Base-by-base conservation (phyloP, 2,329 filamentous ascomycete genomes). In the Fusarium sp. region DNA sequence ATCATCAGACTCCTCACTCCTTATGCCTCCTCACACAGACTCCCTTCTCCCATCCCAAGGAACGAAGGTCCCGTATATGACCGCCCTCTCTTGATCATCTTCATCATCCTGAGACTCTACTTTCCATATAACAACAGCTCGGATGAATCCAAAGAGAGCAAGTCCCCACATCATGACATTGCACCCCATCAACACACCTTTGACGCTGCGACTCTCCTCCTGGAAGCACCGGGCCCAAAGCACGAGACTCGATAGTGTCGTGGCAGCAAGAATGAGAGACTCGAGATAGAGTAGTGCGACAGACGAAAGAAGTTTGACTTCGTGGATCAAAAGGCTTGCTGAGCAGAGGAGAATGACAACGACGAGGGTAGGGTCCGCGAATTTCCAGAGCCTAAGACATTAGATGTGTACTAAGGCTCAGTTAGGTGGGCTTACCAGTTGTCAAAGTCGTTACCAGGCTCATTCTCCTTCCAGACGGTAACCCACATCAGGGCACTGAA, bases 71-170 rank as follows among this genome's bases (percentile, higher is more conserved):
- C 76, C 76, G 33, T 78, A 78, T 36, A 69, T 48, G 22, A 69
- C 31, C 13, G 48, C 55, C 41, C 65, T 69, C 57, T 61, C 31
- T 33, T 36, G 47, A 35, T 54, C 61, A 35, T 36, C n/a, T 7
- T 61, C 65, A 8, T 73, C 65, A 8, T 71, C 70, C 14, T 22
- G 26, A 6, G 28, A 17, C 18, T 76, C 74, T 10, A 71, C 54
- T 60, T 66, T 79, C 79, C 80, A 82, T 5, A 82, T 52, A 11
- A 79, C 70, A 41, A 70, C 79, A 0, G 78, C 78, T 26, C 81
- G 73, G 48, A 75, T 42, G 38, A 82, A 82, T 20, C 75, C 80
- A 38, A 81, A 70, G 26, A 78, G 38, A 1, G 74, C 76, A 48
- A 77, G 66, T 3, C 77, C 80, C 74, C 78, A 79, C 56, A 82